phyloP scores from a whole-genome alignment of 2,329 filamentous ascomycete genomes.

The Colletotrichum sp. region DNA sequence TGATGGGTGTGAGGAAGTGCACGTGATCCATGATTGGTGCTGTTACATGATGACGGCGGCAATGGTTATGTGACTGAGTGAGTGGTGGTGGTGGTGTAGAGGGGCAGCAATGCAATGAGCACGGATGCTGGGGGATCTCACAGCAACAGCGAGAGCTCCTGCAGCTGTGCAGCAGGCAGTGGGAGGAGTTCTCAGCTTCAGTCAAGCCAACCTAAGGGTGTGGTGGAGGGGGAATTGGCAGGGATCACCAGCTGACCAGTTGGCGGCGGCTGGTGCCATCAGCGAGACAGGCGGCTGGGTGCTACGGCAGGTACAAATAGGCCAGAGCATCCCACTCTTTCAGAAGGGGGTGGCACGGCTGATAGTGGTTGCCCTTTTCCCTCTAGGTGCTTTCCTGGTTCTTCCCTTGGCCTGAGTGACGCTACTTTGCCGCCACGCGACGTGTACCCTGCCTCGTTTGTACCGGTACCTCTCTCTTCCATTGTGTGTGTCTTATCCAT shows the following conservation, averaged over 20 bases:
- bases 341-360: slow-evolving; percentile 11
- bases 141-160: background rate
- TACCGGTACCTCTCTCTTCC: background rate
- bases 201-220: background rate
- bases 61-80: background rate
- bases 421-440: background rate
- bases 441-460: background rate
- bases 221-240: background rate
- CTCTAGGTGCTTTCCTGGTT: background rate
- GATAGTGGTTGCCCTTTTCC: background rate
- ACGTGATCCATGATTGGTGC: background rate
- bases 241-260: background rate
- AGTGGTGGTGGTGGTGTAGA: background rate
- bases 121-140: background rate
- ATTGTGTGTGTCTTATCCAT: background rate
- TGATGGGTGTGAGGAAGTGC: background rate
- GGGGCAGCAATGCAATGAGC: background rate
- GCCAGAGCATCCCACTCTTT: slow-evolving; percentile 13
- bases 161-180: background rate
- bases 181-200: background rate
- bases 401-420: background rate
- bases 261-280: slow-evolving; percentile 3
- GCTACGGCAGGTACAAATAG: slow-evolving; percentile 18
- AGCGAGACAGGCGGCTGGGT: background rate
- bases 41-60: background rate